Conservation (phyloP, 495 filamentous ascomycete genomes). For the Xeromyces bisporus region DNA sequence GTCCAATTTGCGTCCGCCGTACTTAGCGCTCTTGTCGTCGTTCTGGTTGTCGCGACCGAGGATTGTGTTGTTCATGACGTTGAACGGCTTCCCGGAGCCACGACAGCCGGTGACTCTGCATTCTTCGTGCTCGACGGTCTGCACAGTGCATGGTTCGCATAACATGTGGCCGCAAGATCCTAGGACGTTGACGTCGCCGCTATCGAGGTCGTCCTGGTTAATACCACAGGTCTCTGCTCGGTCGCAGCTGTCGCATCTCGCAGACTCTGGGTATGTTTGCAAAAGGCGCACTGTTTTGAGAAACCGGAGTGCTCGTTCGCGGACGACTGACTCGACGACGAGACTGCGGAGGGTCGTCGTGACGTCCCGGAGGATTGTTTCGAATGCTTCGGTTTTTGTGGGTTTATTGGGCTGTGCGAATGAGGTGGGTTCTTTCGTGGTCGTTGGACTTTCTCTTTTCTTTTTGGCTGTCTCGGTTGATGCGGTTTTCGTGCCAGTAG, state of each 20-base stretch:
- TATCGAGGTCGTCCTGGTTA: too few species aligned
- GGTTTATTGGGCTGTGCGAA: background rate
- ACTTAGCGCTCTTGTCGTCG: constrained; percentile 9
- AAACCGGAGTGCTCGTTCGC: constrained; percentile 17
- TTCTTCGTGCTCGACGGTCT: constrained; percentile 5
- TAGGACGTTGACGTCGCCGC: constrained; percentile 21
- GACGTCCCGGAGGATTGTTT: constrained; percentile 8
- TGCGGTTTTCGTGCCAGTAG: background rate
- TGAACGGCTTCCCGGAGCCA: constrained; percentile 11
- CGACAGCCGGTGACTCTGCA: constrained; percentile 18
- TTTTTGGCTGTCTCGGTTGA: background rate
- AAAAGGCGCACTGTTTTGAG: constrained; percentile 9
- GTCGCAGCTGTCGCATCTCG: constrained; percentile 16
- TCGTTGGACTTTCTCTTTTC: background rate
- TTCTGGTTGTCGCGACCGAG: constrained; percentile 15
- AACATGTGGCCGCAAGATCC: constrained; percentile 35
- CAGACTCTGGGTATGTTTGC: constrained; percentile 6
- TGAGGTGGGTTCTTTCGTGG: background rate
- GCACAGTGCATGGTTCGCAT: constrained; percentile 21
- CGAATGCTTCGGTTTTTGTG: constrained; percentile 5
- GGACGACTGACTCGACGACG: constrained; percentile 15
- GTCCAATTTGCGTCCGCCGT: constrained; percentile 30
- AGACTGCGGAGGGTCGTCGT: constrained; percentile 11
- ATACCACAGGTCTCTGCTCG: constrained; percentile 1
- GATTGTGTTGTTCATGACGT: constrained; percentile 18